A percentile compares a stretch with the other conserved stretches of the same genome.
Conservation (phyloP, 495 filamentous ascomycete genomes). For the Platismatia glauca region DNA sequence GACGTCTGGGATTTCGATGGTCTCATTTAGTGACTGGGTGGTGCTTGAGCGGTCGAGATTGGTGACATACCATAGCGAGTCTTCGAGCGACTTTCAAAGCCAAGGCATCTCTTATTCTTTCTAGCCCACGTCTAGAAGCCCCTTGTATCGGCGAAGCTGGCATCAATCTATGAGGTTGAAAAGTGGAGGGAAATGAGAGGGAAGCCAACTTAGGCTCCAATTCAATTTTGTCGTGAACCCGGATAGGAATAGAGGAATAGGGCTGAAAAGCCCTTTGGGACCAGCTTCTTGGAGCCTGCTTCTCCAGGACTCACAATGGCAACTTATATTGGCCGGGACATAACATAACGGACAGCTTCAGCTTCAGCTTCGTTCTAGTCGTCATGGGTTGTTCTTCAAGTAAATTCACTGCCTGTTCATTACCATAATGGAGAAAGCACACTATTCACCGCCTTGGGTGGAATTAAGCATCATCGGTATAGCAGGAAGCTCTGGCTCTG, state of each 20-base stretch:
- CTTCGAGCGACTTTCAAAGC: background rate
- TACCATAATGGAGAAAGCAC: constrained; percentile 36
- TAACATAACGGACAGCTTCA: background rate
- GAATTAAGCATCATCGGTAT: constrained; percentile 92
- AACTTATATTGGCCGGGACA: background rate
- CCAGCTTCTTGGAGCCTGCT: too few species aligned
- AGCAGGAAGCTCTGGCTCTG: constrained; percentile 90
- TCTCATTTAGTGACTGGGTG: background rate
- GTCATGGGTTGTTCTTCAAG: background rate
- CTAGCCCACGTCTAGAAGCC: background rate
- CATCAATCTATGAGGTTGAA: background rate
- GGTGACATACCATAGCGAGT: constrained; percentile 10
- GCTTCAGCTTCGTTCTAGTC: background rate
- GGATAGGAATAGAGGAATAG: background rate
- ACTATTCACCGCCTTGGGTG: constrained; percentile 91
- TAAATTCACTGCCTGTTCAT: background rate
- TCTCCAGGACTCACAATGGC: too few species aligned
- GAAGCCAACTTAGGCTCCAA: background rate
- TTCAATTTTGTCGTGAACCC: background rate
- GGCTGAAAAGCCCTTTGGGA: background rate
- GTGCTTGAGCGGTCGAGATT: background rate
- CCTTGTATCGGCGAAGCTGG: background rate
- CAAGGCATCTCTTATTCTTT: background rate
- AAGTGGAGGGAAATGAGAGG: background rate
- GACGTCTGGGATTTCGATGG: constrained; percentile 42